Percentiles rank a stretch among this genome's conserved stretches.
These are phyloP conservation scores for Phaseolus lunatus DNA, from an alignment of 306 rosid species.

Conservation along the genomic window DNA sequence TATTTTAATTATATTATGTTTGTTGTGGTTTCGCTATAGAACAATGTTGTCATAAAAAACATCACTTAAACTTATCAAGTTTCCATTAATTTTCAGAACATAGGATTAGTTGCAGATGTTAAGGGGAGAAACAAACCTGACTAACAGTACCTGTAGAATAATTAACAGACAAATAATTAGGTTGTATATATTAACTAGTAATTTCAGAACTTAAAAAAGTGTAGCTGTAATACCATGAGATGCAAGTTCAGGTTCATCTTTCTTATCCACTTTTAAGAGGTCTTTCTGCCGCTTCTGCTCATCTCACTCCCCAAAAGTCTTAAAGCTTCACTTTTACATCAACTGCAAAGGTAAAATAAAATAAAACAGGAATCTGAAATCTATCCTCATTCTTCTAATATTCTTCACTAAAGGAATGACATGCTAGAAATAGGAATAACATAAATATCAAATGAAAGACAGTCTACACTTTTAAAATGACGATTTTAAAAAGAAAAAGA, in stretches of 20 bases:
- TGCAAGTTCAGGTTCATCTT: conserved; percentile 66
- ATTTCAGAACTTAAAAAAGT: background rate
- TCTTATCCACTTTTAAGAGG: conserved; percentile 78
- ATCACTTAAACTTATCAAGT: background rate
- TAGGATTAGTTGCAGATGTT: conserved; percentile 8
- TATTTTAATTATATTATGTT: no score
- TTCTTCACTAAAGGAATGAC: conserved; percentile 1
- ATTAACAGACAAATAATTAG: background rate
- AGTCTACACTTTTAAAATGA: background rate
- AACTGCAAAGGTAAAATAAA: background rate
- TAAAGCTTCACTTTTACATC: conserved; percentile 44
- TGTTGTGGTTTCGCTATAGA: conserved; percentile 1
- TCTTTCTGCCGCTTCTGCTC: conserved; percentile 84
- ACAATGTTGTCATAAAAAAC: background rate
- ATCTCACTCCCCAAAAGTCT: conserved; percentile 54
- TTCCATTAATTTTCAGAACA: conserved; percentile 37
- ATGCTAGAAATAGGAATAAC: conserved; percentile 36
- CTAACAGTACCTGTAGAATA: conserved; percentile 67
- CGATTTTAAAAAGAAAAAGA: conserved; percentile 10
- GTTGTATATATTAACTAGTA: background rate
- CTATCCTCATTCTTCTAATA: conserved; percentile 7
- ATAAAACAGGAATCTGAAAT: conserved; percentile 20
- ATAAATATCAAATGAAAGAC: conserved; percentile 13
- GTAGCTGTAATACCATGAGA: conserved; percentile 48
- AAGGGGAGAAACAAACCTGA: conserved; percentile 54